Base-by-base conservation (phyloP, 495 filamentous ascomycete species). In the Penicillium fimorum region DNA sequence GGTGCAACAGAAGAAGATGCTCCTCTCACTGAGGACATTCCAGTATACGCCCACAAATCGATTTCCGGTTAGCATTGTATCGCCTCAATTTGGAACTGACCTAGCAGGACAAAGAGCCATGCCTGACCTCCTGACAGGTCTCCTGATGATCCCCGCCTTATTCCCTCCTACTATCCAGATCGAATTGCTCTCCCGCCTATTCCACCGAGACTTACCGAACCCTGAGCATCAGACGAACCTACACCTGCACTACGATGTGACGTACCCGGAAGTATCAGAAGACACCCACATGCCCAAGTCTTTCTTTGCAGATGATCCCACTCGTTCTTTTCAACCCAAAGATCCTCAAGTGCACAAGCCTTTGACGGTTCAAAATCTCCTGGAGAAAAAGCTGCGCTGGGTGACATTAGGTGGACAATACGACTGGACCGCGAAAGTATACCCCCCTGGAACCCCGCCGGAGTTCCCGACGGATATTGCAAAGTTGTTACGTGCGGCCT, bases 401-500 rank as follows among this genome's bases (percentile, higher is more conserved):
- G 81, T 96, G 13, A 96, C 93, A 6, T 79, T 97, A 11, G 94
- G 93, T 27, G 91, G 90, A 0, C 92, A 97, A 64, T 96, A 97
- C 71, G 87, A 97, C 71, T 96, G 93, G 93, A 92, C 90, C 3
- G 77, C 80, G 35, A 91, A 95, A 64, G 71, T 79, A 27, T 96
- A 97, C 67, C 91, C 92, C 0, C 62, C 69, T 2, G 79, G 78
- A 47, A 56, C 58, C 1, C 86, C 90, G n/a, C 88, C 89, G 3
- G 56, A 64, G 3, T 96, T 96, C 59, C 93, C 93, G 4, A 40
- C 57, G 4, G 91, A 96, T 64, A 80, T 94, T 55, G 82, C 81
- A 5, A 62, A 58, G 1, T 78, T 95, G 24, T 63, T 96, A 11
- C 76, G 79, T 17, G 70, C 73, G 0, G 68, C 90, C 0, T 95